Conservation (phyloP, 371 early-diverging fungal genomes). For the Mortierella sp. region DNA sequence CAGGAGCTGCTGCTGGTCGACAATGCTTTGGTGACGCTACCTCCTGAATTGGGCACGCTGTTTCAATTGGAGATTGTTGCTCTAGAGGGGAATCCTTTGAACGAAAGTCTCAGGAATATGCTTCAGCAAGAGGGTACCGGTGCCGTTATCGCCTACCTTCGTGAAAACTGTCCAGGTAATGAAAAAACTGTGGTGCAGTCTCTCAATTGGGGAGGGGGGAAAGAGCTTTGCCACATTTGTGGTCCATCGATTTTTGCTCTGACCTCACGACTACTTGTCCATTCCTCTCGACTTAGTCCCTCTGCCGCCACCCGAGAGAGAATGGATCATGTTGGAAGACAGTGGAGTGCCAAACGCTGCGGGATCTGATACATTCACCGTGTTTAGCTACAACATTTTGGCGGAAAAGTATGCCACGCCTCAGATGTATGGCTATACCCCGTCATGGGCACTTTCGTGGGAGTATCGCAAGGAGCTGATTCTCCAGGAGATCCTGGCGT, state of each 20-base stretch:
- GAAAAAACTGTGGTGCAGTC: background rate
- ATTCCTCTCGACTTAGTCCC: constrained; percentile 62
- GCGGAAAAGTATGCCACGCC: constrained; percentile 92
- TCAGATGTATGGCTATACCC: constrained; percentile 94
- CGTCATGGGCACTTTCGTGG: constrained; percentile 97
- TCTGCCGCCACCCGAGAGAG: constrained; percentile 89
- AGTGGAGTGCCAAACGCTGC: constrained; percentile 25
- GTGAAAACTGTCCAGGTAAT: constrained; percentile 91
- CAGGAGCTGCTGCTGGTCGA: constrained; percentile 93
- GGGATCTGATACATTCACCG: constrained; percentile 75
- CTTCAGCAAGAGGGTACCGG: constrained; percentile 90
- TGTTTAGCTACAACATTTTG: constrained; percentile 96
- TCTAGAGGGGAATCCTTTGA: constrained; percentile 96
- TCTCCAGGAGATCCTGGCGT: constrained; percentile 87
- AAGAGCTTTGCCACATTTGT: too few relatives aligned
- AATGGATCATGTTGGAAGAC: constrained; percentile 86
- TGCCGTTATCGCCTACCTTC: constrained; percentile 88
- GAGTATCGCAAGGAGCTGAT: constrained; percentile 94
- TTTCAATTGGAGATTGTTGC: constrained; percentile 94
- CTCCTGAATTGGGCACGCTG: constrained; percentile 93
- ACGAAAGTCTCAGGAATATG: constrained; percentile 83
- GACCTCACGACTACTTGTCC: constrained; percentile 3
- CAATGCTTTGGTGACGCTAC: constrained; percentile 90
- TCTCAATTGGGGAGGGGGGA: background rate
- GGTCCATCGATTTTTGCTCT: background rate